Conservation (phyloP, 805 yeast genomes). For the Wickerhamomyces hampshirensis region DNA sequence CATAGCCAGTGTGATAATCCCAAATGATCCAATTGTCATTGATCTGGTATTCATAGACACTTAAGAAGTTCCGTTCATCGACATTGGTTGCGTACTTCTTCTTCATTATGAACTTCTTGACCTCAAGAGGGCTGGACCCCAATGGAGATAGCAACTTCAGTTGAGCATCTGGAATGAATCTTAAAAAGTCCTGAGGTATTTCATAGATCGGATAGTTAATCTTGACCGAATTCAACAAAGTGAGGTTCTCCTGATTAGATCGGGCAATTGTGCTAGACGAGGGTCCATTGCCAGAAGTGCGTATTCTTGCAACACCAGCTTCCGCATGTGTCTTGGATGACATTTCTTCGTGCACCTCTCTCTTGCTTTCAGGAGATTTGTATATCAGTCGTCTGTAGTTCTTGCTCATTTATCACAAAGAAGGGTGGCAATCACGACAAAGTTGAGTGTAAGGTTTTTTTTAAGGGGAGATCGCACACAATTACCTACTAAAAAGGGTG, state of each 20-base stretch:
- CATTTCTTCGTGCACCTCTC: too few species aligned
- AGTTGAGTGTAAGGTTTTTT: too few species aligned
- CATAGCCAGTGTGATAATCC: slow-evolving; percentile 18
- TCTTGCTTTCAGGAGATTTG: slow-evolving; percentile 9
- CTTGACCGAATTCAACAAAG: slow-evolving; percentile 15
- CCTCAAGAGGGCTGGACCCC: neutral
- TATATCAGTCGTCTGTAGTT: too few species aligned
- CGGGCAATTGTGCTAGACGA: slow-evolving; percentile 9
- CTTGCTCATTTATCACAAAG: too few species aligned
- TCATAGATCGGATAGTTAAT: slow-evolving; percentile 16
- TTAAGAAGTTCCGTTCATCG: slow-evolving; percentile 62
- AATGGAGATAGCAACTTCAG: slow-evolving; percentile 11
- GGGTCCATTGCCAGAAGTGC: slow-evolving; percentile 5
- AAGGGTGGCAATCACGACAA: slow-evolving; percentile 10
- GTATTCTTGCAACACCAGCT: too few species aligned
- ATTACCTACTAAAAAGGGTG: too few species aligned
- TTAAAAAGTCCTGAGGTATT: slow-evolving; percentile 10
- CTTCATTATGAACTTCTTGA: slow-evolving; percentile 12
- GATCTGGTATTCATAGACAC: slow-evolving; percentile 68
- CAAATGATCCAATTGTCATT: slow-evolving; percentile 65
- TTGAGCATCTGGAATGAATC: slow-evolving; percentile 22
- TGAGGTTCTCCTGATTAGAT: slow-evolving; percentile 11
- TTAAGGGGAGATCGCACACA: too few species aligned
- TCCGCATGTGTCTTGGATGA: too few species aligned
- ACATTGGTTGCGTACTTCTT: slow-evolving; percentile 68